A percentile compares a stretch with the other conserved stretches of the same genome.
Evolutionary conservation across 108 stramenopile genomes (phyloP).

Genomic region (Skeletonema menzelii): DNA sequence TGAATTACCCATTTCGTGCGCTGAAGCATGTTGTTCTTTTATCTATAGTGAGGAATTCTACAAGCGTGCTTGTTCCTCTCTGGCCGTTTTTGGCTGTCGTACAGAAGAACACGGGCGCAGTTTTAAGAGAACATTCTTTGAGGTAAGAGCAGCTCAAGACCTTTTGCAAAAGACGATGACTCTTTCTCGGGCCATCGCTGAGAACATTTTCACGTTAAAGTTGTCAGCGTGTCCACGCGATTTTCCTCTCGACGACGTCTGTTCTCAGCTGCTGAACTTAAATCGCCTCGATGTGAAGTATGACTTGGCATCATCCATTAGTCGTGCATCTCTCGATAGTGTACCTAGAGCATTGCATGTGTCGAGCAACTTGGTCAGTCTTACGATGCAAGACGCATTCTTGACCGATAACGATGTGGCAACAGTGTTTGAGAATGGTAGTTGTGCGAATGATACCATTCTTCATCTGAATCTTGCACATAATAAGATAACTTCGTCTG

Average conservation of each 20-base stretch:
- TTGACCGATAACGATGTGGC: not conserved
- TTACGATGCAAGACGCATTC: not conserved
- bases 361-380: not conserved
- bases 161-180: not conserved
- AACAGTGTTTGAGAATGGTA: not conserved
- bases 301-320: not conserved
- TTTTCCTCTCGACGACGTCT: constrained; percentile 3
- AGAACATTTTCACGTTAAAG: constrained; percentile 11
- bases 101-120: constrained; percentile 6
- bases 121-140: constrained; percentile 17
- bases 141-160: not conserved
- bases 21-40: not conserved
- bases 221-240: not conserved
- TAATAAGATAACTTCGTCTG: constrained; percentile 7
- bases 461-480: constrained; percentile 14
- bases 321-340: not conserved
- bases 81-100: not conserved
- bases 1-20: not conserved
- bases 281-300: constrained; percentile 2
- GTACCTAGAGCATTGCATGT: not conserved
- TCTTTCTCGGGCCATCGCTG: not conserved
- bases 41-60: not conserved
- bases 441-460: not conserved
- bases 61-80: not conserved
- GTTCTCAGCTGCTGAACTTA: constrained; percentile 3